phyloP scores from a whole-genome alignment of 441 rosid species.

The Adansonia rubrostipa region DNA sequence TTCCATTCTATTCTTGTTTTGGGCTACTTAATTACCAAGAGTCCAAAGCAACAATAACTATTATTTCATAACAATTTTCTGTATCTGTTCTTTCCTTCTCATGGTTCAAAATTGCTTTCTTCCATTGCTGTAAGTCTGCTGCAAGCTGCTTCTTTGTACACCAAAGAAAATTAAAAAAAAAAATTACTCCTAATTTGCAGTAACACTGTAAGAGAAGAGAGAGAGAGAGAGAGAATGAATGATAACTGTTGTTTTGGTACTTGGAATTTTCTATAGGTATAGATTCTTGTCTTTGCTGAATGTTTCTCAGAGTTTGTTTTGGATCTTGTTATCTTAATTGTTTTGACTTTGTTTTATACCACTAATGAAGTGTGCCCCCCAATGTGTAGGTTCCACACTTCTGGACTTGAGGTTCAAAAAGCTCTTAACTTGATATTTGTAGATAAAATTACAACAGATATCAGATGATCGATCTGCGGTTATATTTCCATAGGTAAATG shows the following conservation, averaged over 20 bases:
- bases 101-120: background rate
- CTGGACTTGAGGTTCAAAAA: constrained; percentile 18
- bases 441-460: constrained; percentile 20
- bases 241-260: constrained; percentile 19
- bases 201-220: background rate
- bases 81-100: background rate
- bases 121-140: background rate
- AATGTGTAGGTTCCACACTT: constrained; percentile 33
- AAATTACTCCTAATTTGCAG: background rate
- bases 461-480: constrained; percentile 23
- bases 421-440: constrained; percentile 12
- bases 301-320: background rate
- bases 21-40: background rate
- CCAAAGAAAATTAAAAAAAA: background rate
- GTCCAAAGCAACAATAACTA: background rate
- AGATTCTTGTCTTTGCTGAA: constrained; percentile 26
- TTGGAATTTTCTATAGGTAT: constrained; percentile 22
- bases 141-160: background rate
- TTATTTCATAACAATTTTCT: background rate
- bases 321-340: constrained; percentile 18
- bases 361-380: background rate
- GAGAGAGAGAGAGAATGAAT: background rate
- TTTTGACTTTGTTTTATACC: constrained; percentile 11
- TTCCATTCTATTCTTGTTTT: background rate
- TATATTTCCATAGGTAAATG: background rate